These are phyloP conservation scores for Coemansia sp. DNA, from an alignment of 192 early-diverging fungal genomes.

Conservation along the genomic window DNA sequence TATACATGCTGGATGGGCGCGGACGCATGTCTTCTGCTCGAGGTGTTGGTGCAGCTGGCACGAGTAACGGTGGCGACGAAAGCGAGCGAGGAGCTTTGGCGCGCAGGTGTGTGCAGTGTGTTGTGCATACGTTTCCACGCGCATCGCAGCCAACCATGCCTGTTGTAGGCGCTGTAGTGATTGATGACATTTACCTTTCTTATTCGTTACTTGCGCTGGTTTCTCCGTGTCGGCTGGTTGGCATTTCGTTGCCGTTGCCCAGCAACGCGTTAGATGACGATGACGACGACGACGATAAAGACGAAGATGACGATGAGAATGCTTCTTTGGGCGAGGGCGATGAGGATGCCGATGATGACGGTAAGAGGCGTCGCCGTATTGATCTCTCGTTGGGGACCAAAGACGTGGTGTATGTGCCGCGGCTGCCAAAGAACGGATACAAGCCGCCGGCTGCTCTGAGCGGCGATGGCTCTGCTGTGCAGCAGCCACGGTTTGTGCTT, in stretches of 20 bases:
- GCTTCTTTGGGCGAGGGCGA: neutral
- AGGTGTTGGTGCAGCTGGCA: neutral
- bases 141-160: conserved; percentile 27
- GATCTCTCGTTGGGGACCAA: conserved; percentile 26
- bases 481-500: conserved; percentile 47
- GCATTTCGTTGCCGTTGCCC: conserved; percentile 51
- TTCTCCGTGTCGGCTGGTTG: conserved; percentile 58
- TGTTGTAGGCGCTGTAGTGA: conserved; percentile 61
- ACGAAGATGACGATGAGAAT: neutral
- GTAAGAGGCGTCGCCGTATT: conserved; percentile 19
- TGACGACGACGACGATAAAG: neutral
- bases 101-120: conserved; percentile 38
- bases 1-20: conserved; percentile 28
- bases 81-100: conserved; percentile 16
- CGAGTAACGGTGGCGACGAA: neutral
- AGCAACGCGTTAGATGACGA: conserved; percentile 6
- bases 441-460: conserved; percentile 13
- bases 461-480: conserved; percentile 13
- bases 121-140: conserved; percentile 40
- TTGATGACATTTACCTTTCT: conserved; percentile 71
- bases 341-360: neutral
- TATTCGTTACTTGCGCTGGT: conserved; percentile 67
- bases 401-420: conserved; percentile 51
- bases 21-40: neutral
- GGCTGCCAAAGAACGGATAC: conserved; percentile 34